Evolutionary conservation across 352 stramenopile species (phyloP).

Genomic region (Phytophthora sansomeana): DNA sequence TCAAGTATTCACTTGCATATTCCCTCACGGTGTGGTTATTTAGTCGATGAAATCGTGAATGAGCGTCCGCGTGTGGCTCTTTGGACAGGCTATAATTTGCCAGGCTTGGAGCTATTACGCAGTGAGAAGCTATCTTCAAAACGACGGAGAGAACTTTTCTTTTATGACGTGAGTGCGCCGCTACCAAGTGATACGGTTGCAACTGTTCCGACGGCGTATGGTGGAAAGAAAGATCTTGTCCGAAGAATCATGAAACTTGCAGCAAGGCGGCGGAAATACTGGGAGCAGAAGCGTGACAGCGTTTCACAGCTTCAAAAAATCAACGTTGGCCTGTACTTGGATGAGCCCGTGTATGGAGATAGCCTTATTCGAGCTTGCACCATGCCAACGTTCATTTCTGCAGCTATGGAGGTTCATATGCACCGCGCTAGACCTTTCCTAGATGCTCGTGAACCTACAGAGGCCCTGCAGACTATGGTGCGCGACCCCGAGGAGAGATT

Average conservation of each 20-base stretch:
- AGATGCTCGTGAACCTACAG: slow-evolving; percentile 38
- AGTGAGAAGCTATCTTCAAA: slow-evolving; percentile 41
- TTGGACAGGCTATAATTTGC: slow-evolving; percentile 52
- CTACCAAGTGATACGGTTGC: slow-evolving; percentile 38
- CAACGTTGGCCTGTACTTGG: slow-evolving; percentile 38
- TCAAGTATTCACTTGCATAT: slow-evolving; percentile 38
- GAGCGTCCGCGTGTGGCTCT: slow-evolving; percentile 40
- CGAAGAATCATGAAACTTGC: slow-evolving; percentile 42
- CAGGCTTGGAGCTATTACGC: slow-evolving; percentile 49
- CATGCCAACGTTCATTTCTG: slow-evolving; percentile 75
- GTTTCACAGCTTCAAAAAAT: slow-evolving; percentile 37
- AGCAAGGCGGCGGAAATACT: slow-evolving; percentile 42
- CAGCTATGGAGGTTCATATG: slow-evolving; percentile 74
- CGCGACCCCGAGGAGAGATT: slow-evolving; percentile 53
- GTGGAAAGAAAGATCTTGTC: slow-evolving; percentile 50
- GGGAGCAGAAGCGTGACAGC: slow-evolving; percentile 45
- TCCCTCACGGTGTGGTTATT: slow-evolving; percentile 50
- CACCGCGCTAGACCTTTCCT: slow-evolving; percentile 40
- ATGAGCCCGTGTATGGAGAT: slow-evolving; percentile 59
- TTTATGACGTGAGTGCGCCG: slow-evolving; percentile 52
- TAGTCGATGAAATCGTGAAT: slow-evolving; percentile 55
- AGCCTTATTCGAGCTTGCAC: slow-evolving; percentile 55
- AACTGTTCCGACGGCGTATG: slow-evolving; percentile 24
- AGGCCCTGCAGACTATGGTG: slow-evolving; percentile 62
- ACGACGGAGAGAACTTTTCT: slow-evolving; percentile 50